Base-by-base conservation (phyloP, 73 alveolate genomes). In the Paramecium sexaurelia region DNA sequence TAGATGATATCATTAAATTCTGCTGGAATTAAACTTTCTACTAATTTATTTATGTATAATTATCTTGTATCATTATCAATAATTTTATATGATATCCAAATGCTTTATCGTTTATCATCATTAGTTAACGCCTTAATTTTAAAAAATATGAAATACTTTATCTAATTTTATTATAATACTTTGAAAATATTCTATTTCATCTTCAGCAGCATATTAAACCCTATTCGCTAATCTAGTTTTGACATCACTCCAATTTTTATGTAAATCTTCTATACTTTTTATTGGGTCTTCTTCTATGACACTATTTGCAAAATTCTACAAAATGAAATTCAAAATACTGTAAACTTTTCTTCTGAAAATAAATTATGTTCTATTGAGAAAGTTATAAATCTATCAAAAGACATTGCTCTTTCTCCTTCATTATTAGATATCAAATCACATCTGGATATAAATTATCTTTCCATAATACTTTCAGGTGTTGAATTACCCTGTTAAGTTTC, bases 331-430 rank as follows among this genome's bases (percentile, higher is more conserved):
- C 6, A 17, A n/a, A 51, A 3, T 51, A 51, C 67, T 3, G 40
- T 22, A 10, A 78, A 78, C 22, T 78, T 78, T 6, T 78, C 68
- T 22, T 78, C 40, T 0, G 90, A 40, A 33, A 78, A 78, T 78
- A 78, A 41, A 8, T 78, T 78, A 24, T 78, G 40, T 41, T 78
- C 90, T 7, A 78, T 41, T 17, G 68, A 19, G 41, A 78, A 78
- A 19, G 90, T 78, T n/a, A 78, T 39, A 26, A 78, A 78, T 78
- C 90, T 78, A 41, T 26, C 68, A 78, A 40, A 78, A 0, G 90
- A 78, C 90, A 78, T 78, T 29, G 90, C 90, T 78, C 55, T 78
- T 33, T 78, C 68, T 24, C 90, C 90, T 24, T 22, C 90, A 40
- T 78, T 39, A 41, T 78, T 39, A 3, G 75, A 24, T 22, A 78